Conservation (phyloP, 768 basidiomycete species). For the Boletus fagicola region DNA sequence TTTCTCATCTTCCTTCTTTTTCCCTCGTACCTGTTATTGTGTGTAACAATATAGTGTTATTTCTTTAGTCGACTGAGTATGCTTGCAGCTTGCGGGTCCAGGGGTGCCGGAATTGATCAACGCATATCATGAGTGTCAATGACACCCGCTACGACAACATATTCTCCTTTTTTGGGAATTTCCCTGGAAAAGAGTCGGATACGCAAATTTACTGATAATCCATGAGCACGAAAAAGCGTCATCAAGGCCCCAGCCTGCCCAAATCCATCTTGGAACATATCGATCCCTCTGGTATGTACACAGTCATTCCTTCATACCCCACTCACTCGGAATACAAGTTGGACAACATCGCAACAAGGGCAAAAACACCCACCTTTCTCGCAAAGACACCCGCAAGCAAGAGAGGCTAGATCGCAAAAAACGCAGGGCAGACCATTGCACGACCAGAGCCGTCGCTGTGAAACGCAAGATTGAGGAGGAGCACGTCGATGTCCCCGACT, state of each 20-base stretch:
- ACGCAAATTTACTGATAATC: background rate
- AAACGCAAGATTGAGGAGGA: conserved; percentile 44
- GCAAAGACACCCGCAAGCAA: conserved; percentile 66
- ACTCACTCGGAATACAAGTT: background rate
- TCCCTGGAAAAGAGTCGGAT: background rate
- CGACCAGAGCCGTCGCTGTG: conserved; percentile 27
- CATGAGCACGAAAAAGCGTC: conserved; percentile 17
- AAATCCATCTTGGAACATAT: conserved; percentile 30
- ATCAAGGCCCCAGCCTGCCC: conserved; percentile 26
- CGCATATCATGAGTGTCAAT: too few species aligned
- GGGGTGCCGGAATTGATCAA: too few species aligned
- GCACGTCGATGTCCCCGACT: conserved; percentile 43
- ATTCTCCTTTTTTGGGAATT: background rate
- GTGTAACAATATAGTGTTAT: too few species aligned
- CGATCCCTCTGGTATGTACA: conserved; percentile 14
- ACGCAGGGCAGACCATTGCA: conserved; percentile 61
- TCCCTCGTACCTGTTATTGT: too few species aligned
- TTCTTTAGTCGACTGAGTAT: too few species aligned
- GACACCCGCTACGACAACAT: background rate
- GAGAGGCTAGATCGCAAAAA: conserved; percentile 58
- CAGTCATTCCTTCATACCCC: background rate
- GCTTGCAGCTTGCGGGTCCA: too few species aligned
- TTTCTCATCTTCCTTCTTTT: too few species aligned
- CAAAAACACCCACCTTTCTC: conserved; percentile 31
- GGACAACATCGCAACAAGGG: conserved; percentile 7